Base-by-base conservation (phyloP, 1,139 yeast species). In the Zygoascus sp. region DNA sequence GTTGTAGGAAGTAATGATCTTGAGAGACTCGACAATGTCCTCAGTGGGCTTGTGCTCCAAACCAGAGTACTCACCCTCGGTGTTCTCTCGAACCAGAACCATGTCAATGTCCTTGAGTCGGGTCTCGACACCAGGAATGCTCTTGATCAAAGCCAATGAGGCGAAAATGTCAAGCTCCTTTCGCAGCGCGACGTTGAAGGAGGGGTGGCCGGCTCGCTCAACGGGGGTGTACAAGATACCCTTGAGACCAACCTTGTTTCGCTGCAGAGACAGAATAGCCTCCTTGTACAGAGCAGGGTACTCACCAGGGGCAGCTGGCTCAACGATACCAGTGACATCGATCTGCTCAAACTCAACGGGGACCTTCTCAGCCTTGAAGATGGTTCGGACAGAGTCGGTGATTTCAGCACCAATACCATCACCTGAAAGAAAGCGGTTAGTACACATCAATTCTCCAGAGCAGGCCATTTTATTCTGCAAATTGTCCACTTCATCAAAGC, bases 51-150 rank as follows among this genome's bases (percentile, higher is more conserved):
- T 94, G 74, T 92, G 97, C 77, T 92, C 98, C 65, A 92, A 79
- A 62, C 98, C 98, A 50, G 97, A 89, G 76, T 89, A 92, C 73
- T 92, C 98, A 75, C 97, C 97, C 75, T 92, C 97, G 47, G 89
- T 80, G 79, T 92, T 92, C 74, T 92, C 98, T 77, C 98, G 88
- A 64, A 92, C 95, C 57, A 92, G 77, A 42, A 90, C 97, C 67
- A 90, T 80, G 73, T 90, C 97, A 57, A 90, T 86, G 57, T 86
- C 89, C 53, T 82, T 77, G 67, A 88, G 79, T 69, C 92, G 86
- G 55, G 96, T 83, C 71, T 86, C 77, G 59, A 89, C 95, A 69
- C 98, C 97, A 53, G 95, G 95, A 54, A 92, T 81, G 72, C 86
- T 86, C 76, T 92, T 90, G 75, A 89, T 88, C 63, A 90, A 76